Conservation (phyloP, 148 eudicot species). For the Camellia sinensis region DNA sequence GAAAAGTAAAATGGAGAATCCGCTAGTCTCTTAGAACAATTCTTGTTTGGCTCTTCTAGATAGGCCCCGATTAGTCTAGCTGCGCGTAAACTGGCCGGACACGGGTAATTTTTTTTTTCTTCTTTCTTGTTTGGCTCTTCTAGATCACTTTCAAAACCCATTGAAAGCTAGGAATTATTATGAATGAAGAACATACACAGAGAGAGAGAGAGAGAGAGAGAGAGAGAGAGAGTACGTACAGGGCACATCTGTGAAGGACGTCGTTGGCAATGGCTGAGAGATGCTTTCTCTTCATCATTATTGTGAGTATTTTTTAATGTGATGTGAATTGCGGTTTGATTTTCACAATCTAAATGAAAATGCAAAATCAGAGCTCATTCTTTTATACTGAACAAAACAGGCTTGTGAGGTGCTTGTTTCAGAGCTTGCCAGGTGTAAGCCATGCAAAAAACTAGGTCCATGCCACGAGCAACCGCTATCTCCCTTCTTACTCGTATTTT, state of each 20-base stretch:
- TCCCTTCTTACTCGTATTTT: not conserved
- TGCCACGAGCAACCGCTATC: not conserved
- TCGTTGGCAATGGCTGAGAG: constrained; percentile 64
- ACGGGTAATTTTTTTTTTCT: too few relatives aligned
- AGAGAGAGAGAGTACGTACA: constrained; percentile 33
- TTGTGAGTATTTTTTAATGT: not conserved
- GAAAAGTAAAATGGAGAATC: too few relatives aligned
- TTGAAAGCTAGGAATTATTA: not conserved
- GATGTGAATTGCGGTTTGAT: not conserved
- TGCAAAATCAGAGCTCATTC: not conserved
- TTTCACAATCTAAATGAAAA: not conserved
- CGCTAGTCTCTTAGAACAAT: too few relatives aligned
- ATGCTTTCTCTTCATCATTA: constrained; percentile 44
- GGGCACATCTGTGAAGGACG: constrained; percentile 56
- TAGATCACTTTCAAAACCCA: not conserved
- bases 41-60: too few relatives aligned
- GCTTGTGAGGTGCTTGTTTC: not conserved
- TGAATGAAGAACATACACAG: not conserved
- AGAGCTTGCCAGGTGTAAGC: not conserved
- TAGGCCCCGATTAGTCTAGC: too few relatives aligned
- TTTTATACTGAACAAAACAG: not conserved
- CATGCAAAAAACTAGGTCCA: not conserved
- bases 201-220: constrained; percentile 16
- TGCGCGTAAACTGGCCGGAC: too few relatives aligned
- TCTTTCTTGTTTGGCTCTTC: too few relatives aligned